phyloP scores from a whole-genome alignment of 2,329 filamentous ascomycete species.

The Hypoxylon rubiginosum region DNA sequence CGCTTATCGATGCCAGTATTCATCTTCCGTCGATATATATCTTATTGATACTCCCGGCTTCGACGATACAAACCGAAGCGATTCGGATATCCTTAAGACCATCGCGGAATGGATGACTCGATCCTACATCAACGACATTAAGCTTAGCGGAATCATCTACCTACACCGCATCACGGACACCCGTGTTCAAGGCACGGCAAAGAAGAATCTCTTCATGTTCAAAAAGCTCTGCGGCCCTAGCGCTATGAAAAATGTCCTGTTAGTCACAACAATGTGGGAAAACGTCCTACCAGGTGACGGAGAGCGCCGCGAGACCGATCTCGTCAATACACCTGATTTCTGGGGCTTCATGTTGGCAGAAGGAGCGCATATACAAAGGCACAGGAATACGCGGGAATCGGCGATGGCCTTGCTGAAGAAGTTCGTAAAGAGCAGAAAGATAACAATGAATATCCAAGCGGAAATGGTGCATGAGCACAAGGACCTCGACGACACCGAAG shows the following conservation, averaged over 20 bases:
- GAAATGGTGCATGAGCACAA: constrained; percentile 72
- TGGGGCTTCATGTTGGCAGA: constrained; percentile 53
- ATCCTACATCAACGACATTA: constrained; percentile 51
- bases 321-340: constrained; percentile 53
- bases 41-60: constrained; percentile 64
- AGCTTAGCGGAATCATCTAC: constrained; percentile 61
- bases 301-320: constrained; percentile 47
- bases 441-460: constrained; percentile 70
- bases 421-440: constrained; percentile 7
- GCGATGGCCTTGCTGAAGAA: constrained; percentile 72
- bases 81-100: constrained; percentile 60
- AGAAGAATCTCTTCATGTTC: constrained; percentile 60
- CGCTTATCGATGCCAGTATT: constrained; percentile 6
- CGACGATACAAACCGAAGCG: constrained; percentile 59
- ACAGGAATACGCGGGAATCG: constrained; percentile 38
- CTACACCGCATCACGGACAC: constrained; percentile 60
- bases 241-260: constrained; percentile 56
- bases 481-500: constrained; percentile 60
- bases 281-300: not conserved
- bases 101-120: constrained; percentile 56
- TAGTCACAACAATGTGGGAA: constrained; percentile 62
- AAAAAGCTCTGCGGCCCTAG: constrained; percentile 58
- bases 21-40: constrained; percentile 42
- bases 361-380: constrained; percentile 48
- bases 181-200: constrained; percentile 53